phyloP scores from a whole-genome alignment of 2,329 filamentous ascomycete genomes.

The Cordyceps javanica region DNA sequence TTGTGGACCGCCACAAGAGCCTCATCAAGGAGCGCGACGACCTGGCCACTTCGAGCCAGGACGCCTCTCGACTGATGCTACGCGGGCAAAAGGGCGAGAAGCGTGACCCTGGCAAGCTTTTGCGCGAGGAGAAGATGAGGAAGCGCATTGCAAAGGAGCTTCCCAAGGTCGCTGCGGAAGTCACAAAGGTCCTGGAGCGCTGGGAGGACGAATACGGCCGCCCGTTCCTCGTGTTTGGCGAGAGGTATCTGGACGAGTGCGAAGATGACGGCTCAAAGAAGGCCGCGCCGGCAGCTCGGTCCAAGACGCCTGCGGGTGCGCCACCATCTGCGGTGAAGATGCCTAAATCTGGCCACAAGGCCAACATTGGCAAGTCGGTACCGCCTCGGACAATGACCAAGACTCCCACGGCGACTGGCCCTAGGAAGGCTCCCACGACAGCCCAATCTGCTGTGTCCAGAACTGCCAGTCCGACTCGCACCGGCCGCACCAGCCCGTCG shows the following conservation, averaged over 20 bases:
- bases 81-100: conserved; percentile 90
- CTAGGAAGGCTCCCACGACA: conserved; percentile 24
- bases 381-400: conserved; percentile 41
- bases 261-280: conserved; percentile 55
- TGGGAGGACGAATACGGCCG: conserved; percentile 95
- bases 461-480: conserved; percentile 13
- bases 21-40: conserved; percentile 83
- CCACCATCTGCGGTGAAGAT: conserved; percentile 41
- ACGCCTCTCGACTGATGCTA: conserved; percentile 86
- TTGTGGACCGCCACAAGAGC: conserved; percentile 77
- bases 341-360: conserved; percentile 27
- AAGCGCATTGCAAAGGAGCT: conserved; percentile 96
- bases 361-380: conserved; percentile 25
- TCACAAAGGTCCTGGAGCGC: conserved; percentile 70
- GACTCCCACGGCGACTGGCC: conserved; percentile 44
- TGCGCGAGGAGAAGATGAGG: conserved; percentile 96
- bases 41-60: conserved; percentile 83
- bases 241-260: conserved; percentile 83
- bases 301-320: conserved; percentile 68
- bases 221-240: conserved; percentile 87
- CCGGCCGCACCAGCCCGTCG: conserved; percentile 28
- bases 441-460: conserved; percentile 17
- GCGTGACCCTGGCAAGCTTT: conserved; percentile 86
- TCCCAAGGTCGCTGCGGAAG: conserved; percentile 81
- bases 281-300: conserved; percentile 44